phyloP scores from a whole-genome alignment of 2,329 filamentous ascomycete genomes.

The Metarhizium rileyi region DNA sequence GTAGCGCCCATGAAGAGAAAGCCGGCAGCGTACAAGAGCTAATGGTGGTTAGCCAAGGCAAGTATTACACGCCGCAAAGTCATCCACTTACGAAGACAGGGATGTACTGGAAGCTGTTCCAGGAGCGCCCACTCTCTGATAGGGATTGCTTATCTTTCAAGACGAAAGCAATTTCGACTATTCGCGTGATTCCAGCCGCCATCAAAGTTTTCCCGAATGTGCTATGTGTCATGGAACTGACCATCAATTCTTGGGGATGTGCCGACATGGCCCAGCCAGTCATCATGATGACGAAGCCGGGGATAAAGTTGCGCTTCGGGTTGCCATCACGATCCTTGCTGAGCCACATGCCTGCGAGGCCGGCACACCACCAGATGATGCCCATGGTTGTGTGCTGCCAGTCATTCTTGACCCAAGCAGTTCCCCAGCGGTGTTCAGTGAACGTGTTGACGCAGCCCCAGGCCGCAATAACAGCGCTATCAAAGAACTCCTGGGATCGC shows the following conservation, averaged over 20 bases:
- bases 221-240: conserved; percentile 79
- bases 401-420: conserved; percentile 82
- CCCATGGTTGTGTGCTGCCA: conserved; percentile 99
- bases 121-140: conserved; percentile 57
- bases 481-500: conserved; percentile 93
- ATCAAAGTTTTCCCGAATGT: conserved; percentile 95
- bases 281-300: conserved; percentile 79
- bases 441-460: conserved; percentile 99
- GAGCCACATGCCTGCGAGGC: conserved; percentile 84
- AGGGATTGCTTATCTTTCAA: conserved; percentile 60
- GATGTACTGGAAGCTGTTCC: conserved; percentile 50
- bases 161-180: conserved; percentile 87
- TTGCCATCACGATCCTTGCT: conserved; percentile 73
- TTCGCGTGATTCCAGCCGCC: conserved; percentile 72
- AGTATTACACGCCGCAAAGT: background rate
- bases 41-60: conserved; percentile 7
- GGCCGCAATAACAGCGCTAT: conserved; percentile 78
- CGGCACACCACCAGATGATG: conserved; percentile 96
- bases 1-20: conserved; percentile 98
- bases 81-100: conserved; percentile 43
- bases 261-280: conserved; percentile 95
- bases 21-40: conserved; percentile 85
- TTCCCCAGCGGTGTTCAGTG: conserved; percentile 92
- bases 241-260: conserved; percentile 73
- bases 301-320: conserved; percentile 87